Base-by-base conservation (phyloP, 495 filamentous ascomycete genomes). In the Zalerion maritima region DNA sequence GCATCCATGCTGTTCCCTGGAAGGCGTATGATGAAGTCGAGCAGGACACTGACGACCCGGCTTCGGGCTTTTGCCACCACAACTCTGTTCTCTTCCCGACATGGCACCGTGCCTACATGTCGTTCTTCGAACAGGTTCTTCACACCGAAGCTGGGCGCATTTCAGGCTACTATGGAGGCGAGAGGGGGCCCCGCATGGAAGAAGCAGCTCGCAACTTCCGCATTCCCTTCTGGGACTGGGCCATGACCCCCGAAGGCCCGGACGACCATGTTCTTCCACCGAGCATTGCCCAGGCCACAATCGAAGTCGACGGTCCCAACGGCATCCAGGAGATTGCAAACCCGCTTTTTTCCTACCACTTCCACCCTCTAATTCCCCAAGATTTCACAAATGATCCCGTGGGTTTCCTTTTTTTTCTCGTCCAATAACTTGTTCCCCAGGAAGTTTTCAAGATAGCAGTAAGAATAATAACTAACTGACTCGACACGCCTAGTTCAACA, bases 41-140 rank as follows among this genome's bases (percentile, higher is more conserved):
- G 7, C 49, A 64, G 16, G 53, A 48, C 14, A 41, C 55, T 3
- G 60, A 59, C 4, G 58, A 55, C 22, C 49, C 61, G 34, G 36
- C 47, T 18, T 54, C 52, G 21, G 78, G 75, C 3, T 81, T 78
- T 40, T 83, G 78, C 37, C 54, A 60, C 10, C 78, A 81, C 49
- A 53, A 57, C 7, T 77, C 70, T 6, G 64, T 71, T 26, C 52
- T 81, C 18, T 81, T 81, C 40, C 62, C 66, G 21, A 64, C 73
- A 12, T 83, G 78, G 78, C 76, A 83, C 54, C 57, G 78, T 23
- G 69, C 75, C 10, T 83, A 81, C 47, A 57, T 81, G 32, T 63
- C 64, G 20, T 48, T 81, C 18, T 69, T 69, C 35, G 78, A 81
- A n/a, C n/a, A n/a, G n/a, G n/a, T n/a, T n/a, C n/a, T n/a, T n/a